Evolutionary conservation across 2,329 filamentous ascomycete genomes (phyloP), one percentile per base, ranked within the genome.

Genomic region (Fusarium liriodendri): DNA sequence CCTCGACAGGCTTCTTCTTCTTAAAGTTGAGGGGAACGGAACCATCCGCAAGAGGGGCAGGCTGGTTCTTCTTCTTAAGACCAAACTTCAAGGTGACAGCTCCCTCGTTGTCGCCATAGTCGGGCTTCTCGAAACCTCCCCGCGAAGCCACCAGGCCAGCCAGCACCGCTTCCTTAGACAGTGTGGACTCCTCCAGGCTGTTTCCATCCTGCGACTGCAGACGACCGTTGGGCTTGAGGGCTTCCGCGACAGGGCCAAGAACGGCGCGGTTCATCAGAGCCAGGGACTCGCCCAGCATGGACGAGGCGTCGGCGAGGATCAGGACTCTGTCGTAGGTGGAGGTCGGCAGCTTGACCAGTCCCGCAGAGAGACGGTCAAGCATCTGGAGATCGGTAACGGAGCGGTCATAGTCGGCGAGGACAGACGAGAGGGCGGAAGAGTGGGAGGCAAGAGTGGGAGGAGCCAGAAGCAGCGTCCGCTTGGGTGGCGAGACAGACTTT

Each of bases 371-470:
- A 61, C 97, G 94, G 85, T 99, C 97, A 71, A 99, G 93, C 97
- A 99, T 99, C 83, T 98, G 97, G 62, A 99, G 88, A 81, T 99
- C 97, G 71, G 95, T 96, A 54, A 89, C 87, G 73, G 88, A 85
- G 80, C 95, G 92, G 82, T 97, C 91, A 85, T 94, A 91, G 66
- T 90, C 86, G 68, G 91, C 87, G 79, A 97, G 90, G 71, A 97
- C 87, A 75, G 87, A 85, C 74, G 91, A 89, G 74, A 98, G 88
- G 78, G 91, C 91, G 76, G 94, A 92, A 76, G 95, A 94, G 83
- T 97, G 93, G 64, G 94, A 91, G 76, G 97, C 93, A 78, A 98
- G 90, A 27, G 95, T 97, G 14, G 97, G 95, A 62, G 97, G 96
- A 35, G 96, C 95, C 71, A 98, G 92, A 45, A 98, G 91, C 72